Conservation (phyloP, 1,284 basidiomycete species). For the Sanghuangporus weigelae region DNA sequence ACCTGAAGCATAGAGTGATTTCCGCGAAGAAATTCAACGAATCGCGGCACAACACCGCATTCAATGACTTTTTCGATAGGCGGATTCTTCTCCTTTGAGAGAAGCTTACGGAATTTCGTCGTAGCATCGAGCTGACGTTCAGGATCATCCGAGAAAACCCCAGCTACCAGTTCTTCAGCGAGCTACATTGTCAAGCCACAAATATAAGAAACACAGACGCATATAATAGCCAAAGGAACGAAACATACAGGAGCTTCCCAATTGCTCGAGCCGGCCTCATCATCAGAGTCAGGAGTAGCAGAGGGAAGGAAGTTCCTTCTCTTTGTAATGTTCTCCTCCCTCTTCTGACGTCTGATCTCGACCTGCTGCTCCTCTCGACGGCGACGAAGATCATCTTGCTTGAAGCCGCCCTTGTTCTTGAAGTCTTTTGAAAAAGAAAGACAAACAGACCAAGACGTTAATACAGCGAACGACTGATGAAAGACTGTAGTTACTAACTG, state of each 20-base stretch:
- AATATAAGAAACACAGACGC: slow-evolving; percentile 16
- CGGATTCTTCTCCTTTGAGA: slow-evolving; percentile 99
- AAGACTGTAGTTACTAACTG: not conserved
- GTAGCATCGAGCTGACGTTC: slow-evolving; percentile 95
- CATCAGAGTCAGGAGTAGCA: slow-evolving; percentile 76
- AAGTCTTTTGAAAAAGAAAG: slow-evolving; percentile 35
- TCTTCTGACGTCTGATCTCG: slow-evolving; percentile 93
- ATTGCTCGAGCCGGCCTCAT: slow-evolving; percentile 64
- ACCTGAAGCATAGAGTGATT: slow-evolving; percentile 96
- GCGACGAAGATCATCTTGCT: slow-evolving; percentile 85
- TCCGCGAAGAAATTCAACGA: slow-evolving; percentile 89
- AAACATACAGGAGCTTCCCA: slow-evolving; percentile 75
- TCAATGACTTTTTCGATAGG: slow-evolving; percentile 99
- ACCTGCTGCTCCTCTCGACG: slow-evolving; percentile 96
- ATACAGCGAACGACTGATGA: not conserved
- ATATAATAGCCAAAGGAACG: slow-evolving; percentile 17
- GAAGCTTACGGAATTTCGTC: slow-evolving; percentile 94
- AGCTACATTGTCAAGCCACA: slow-evolving; percentile 44
- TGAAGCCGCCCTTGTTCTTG: slow-evolving; percentile 80
- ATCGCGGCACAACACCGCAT: slow-evolving; percentile 95
- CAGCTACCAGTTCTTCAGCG: slow-evolving; percentile 88
- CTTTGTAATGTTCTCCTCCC: slow-evolving; percentile 96
- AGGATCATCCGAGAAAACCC: slow-evolving; percentile 88
- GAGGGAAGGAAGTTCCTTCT: slow-evolving; percentile 85
- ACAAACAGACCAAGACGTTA: not conserved